Base-by-base conservation (phyloP, 1,284 basidiomycete genomes). In the Exobasidium rhododendri region DNA sequence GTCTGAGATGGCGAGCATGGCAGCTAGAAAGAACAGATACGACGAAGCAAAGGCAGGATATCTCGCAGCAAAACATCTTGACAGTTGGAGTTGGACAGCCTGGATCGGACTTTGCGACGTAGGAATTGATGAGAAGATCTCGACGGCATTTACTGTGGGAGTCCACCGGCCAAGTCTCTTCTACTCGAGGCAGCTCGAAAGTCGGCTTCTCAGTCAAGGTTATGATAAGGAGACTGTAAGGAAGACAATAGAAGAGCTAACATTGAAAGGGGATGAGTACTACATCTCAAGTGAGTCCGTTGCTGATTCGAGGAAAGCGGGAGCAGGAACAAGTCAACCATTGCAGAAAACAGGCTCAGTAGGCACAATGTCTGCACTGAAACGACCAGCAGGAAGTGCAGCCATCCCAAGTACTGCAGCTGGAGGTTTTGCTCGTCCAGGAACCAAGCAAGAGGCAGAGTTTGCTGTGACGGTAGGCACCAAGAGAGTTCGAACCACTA, bases 1-100 rank as follows among this genome's bases (percentile, higher is more conserved):
- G 5, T 20, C 14, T 50, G 47, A 50, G 14, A 13, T 50, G 3
- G 47, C 20, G 13, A 50, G 65, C 59, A 60, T 68, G 32, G 64
- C 67, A 14, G 66, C 68, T 22, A 65, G 65, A 50, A 65, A 67
- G 35, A 64, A 64, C 17, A 66, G 66, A 4, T 46, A 55, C 24
- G 51, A 59, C 3, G 64, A 74, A 51, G 75, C 75, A 2, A 65
- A 64, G 1, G 44, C 65, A 7, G 40, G 50, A 51, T 70, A 72
- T 56, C 26, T 44, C 22, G 54, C 62, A 17, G 73, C 73, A 6
- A 60, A 68, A 24, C 57, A 67, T 11, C 49, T 56, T 5, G 74
- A 77, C 44, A 70, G 63, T 31, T 70, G 68, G 62, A 72, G 70
- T 24, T 78, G 76, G 75, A 65, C 66, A 14, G 73, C 75, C 5